Evolutionary conservation across 1,284 basidiomycete species (phyloP), one percentile per base, ranked within the genome.

Genomic region (Tilletia horrida): DNA sequence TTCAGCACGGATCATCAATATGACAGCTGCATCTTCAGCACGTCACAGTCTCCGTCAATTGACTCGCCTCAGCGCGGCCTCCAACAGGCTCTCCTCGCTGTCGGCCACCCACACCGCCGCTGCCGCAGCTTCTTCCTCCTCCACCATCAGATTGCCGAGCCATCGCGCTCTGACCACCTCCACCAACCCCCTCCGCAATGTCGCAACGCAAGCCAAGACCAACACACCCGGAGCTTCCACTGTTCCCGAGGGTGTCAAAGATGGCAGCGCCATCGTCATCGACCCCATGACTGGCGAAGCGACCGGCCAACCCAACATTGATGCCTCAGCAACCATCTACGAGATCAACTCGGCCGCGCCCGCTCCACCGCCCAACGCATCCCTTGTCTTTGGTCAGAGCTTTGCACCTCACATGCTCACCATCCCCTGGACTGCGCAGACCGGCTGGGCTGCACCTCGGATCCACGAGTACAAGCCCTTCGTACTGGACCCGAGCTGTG

Each of bases 381-480:
- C 40, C 16, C 82, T 87, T 62, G 80, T 84, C 23, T 87, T 86
- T 69, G 86, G 86, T 8, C 82, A 83, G 66, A 85, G 84, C 27
- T 87, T 87, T 72, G 92, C 92, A 35, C 92, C 97, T 83, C 94
- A 97, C 83, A 97, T 97, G 93, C 84, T 97, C 61, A 87, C 86
- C 48, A 87, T 95, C 70, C 88, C 89, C 14, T 97, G 93, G 93
- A 85, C 86, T 66, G 83, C 85, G 23, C 78, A 84, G 9, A 84
- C 84, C 21, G 93, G 93, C 18, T 97, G 94, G 93, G 89, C 87
- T 27, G 83, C 86, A 2, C 94, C 93, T 13, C 85, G 88, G 75
- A 96, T 97, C 76, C 85, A 87, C 76, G 91, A 92, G 63, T 96
- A 93, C 81, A 88, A 87, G 1, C 87, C 90, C 14, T 83, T 97